phyloP scores from a whole-genome alignment of 139 green algal species.

The Auxenochlorella pyrenoidosa region DNA sequence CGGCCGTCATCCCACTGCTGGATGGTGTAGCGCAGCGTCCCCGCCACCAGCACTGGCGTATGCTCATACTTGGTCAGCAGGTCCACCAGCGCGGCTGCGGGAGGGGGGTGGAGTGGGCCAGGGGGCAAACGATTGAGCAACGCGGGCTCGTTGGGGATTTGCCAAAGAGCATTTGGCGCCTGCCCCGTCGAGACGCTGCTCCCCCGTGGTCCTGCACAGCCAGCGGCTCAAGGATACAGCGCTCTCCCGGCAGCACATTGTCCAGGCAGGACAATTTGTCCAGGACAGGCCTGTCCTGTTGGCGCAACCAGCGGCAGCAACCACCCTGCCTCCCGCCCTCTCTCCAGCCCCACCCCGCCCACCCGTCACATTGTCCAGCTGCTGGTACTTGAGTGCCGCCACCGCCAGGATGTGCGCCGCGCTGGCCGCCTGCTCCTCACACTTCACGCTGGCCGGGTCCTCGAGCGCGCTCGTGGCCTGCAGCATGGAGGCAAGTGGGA shows the following conservation, averaged over 20 bases:
- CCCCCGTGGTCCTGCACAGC: too few relatives aligned
- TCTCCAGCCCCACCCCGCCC: neutral
- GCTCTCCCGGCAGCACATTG: too few relatives aligned
- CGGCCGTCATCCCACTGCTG: conserved; percentile 55
- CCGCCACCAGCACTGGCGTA: conserved; percentile 65
- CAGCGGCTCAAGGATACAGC: too few relatives aligned
- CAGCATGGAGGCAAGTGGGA: neutral
- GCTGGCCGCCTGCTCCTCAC: conserved; percentile 28
- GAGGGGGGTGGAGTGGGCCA: neutral
- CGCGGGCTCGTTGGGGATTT: too few relatives aligned
- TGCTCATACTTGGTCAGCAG: conserved; percentile 80
- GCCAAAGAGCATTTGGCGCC: too few relatives aligned
- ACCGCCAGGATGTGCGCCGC: conserved; percentile 52
- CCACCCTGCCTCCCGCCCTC: neutral
- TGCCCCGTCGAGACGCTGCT: too few relatives aligned
- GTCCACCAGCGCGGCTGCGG: conserved; percentile 61
- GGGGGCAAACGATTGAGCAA: too few relatives aligned
- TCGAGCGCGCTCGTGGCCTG: conserved; percentile 50
- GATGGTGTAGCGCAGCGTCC: conserved; percentile 60
- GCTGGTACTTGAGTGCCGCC: conserved; percentile 65
- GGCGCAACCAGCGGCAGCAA: neutral
- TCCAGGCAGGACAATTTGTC: too few relatives aligned
- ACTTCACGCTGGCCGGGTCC: conserved; percentile 39
- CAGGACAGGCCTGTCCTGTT: too few relatives aligned
- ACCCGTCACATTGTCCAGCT: conserved; percentile 66